Base-by-base conservation (phyloP, 208 protist genomes). In the Strigomonas oncopelti region DNA sequence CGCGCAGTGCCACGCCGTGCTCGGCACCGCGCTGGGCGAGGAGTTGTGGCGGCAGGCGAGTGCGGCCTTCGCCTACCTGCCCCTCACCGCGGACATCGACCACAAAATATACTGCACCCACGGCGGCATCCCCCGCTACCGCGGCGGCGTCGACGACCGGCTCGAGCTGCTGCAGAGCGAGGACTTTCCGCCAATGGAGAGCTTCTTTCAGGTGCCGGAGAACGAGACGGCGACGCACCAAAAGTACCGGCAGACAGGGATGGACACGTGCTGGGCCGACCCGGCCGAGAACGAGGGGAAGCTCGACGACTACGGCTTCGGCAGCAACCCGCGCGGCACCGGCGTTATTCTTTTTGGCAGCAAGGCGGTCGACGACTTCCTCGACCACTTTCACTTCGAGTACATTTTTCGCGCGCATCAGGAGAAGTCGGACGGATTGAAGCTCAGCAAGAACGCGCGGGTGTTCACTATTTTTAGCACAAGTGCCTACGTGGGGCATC, bases 391-490 rank as follows among this genome's bases (percentile, higher is more conserved):
- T 60, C 81, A 81, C 67, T 93, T 84, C 48, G 80, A 97, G 72
- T 93, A 94, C 77, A 97, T 97, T 57, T 96, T 97, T 70, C 83
- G 94, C 18, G 94, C 92, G 20, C 94, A 97, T 74, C 91, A 97
- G 69, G 89, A 96, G 69, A 96, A 95, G 78, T 83, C 86, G 0
- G 90, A 97, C 66, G 94, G 94, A 51, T 74, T 97, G 61, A 93
- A 96, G 79, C 78, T 97, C 31, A 95, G 87, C 69, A 93, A 95
- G 67, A 95, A 72, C 66, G 84, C 87, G 5, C 84, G 91, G 1
- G 90, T 97, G 9, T 90, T 97, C 65, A 97, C 94, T 20, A 95
- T 97, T 61, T 97, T 97, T 48, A 96, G 92, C 74, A 95, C 92
- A 8, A 92, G 89, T 57, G 86, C 94, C 48, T 97, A 97, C 65